Base-by-base conservation (phyloP, 1,139 yeast genomes). In the Pichia sp. region DNA sequence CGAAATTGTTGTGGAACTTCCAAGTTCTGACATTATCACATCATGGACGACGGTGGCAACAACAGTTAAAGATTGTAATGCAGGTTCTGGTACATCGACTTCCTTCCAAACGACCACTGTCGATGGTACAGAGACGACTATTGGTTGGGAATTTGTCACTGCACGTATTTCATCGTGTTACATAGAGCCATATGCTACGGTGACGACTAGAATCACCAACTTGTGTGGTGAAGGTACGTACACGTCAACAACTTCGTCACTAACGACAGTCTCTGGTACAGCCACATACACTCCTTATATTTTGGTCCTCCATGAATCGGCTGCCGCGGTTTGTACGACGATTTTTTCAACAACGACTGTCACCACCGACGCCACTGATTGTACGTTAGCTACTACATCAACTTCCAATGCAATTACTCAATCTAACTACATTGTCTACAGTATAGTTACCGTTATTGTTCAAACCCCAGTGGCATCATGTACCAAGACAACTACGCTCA, bases 401-500 rank as follows among this genome's bases (percentile, higher is more conserved):
- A 21, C 39, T 14, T 12, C 39, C 17, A 17, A 21, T 20, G 24
- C 39, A 5, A 36, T 22, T 8, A 41, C 38, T 17, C 40, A 17
- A 4, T 22, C 34, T n/a, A 28, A 34, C 32, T 40, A 40, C 36
- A 34, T 17, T 18, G 24, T 20, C 27, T 17, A 31, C 15, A 28
- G 42, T 6, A 34, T 33, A 9, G 44, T 43, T 31, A 18, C 4
- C 10, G 33, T 41, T 11, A 38, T 38, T 27, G 35, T 20, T 11
- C 34, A 38, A 36, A 38, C 40, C 19, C 42, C 49, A 43, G 22
- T 27, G 6, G 35, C 49, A 15, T 38, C 43, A 9, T 41, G 45
- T 34, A 24, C 21, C 28, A 19, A 14, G 17, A 12, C 8, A 14
- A 36, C 20, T 5, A 36, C n/a, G n/a, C n/a, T n/a, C n/a, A n/a